Evolutionary conservation across 139 green algal genomes (phyloP), one percentile per base, ranked within the genome.

Genomic region (Haematococcus sp.): DNA sequence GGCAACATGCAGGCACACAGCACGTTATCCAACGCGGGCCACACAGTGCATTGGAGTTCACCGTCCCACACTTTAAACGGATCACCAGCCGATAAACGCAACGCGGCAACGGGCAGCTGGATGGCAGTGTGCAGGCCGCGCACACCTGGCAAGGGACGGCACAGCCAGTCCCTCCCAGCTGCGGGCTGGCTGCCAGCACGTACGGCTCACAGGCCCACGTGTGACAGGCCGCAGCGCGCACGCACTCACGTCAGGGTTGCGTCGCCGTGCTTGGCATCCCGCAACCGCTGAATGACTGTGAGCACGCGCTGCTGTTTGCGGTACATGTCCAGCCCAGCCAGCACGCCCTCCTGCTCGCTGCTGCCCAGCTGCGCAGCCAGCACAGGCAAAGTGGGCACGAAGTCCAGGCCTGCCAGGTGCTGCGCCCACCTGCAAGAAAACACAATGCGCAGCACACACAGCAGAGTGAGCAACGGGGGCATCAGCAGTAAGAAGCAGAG

Each of bases 341-440:
- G 52, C 51, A 79, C 78, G 1, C 44, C 68, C 16, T 52, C 31
- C 25, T 51, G 59, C 20, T 75, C 70, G 33, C n/a, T 13, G n/a
- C 22, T 4, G 19, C 49, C 16, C 44, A 77, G 61, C 40, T 66
- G 59, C 20, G 55, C 13, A 16, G 72, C 78, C 27, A 83, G 72
- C 25, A 22, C 11, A n/a, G 80, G 80, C 56, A 86, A 52, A 4
- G 80, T 60, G 31, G 76, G 80, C 16, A 80, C 73, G 49, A 86
- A 79, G 61, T 86, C 80, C 34, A 86, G 74, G 20, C 80, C 80
- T 7, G 72, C 80, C 44, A 86, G 34, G 68, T 86, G 76, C 54
- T 86, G 80, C 61, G 75, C 82, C 80, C 80, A 86, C 72, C 80
- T 86, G 80, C 7, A 52, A 19, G n/a, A n/a, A 49, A 1, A 33